phyloP scores from a whole-genome alignment of 2,329 filamentous ascomycete genomes.

The Biscogniauxia marginata region DNA sequence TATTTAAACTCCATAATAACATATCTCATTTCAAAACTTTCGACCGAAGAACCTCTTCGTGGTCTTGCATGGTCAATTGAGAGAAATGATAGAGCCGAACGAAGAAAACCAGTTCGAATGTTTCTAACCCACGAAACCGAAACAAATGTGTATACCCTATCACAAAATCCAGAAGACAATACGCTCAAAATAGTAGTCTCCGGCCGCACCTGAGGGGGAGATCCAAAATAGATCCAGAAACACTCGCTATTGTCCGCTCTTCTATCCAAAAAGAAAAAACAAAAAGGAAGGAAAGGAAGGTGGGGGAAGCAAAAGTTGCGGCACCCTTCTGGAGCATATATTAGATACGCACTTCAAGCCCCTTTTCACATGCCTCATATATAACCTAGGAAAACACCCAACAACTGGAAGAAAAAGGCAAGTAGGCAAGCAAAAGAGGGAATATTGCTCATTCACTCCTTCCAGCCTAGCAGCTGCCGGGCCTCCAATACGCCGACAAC shows the following conservation, averaged over 20 bases:
- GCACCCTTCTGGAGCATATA: neutral
- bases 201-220: neutral
- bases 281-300: no score
- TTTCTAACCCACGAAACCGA: neutral
- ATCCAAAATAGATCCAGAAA: neutral
- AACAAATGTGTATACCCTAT: neutral
- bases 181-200: neutral
- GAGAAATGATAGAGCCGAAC: neutral
- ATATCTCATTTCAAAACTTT: neutral
- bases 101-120: neutral
- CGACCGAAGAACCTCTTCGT: neutral
- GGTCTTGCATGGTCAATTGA: neutral
- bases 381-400: neutral
- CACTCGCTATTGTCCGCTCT: neutral
- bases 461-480: slow-evolving; percentile 34
- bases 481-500: slow-evolving; percentile 52
- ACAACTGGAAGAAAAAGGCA: neutral
- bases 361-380: neutral
- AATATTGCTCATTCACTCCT: slow-evolving; percentile 6
- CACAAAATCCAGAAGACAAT: neutral
- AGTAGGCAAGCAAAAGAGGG: neutral
- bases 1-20: neutral
- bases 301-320: neutral
- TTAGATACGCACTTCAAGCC: neutral
- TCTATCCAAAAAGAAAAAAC: neutral